phyloP scores from a whole-genome alignment of 2,329 filamentous ascomycete species.

The Fusarium redolens region DNA sequence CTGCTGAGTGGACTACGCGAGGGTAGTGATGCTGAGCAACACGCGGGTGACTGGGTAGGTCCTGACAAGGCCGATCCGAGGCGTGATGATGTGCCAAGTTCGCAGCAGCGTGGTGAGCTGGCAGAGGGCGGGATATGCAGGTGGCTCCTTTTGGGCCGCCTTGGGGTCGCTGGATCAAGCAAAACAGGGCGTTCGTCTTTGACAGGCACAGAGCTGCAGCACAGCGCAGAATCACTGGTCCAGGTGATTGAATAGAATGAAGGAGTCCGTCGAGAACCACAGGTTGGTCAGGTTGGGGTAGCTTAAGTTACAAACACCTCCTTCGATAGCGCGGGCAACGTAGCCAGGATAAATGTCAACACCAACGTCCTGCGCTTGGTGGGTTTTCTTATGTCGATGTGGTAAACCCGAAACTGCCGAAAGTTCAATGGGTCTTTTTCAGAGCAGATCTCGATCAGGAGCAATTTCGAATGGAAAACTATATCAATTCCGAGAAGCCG shows the following conservation, averaged over 20 bases:
- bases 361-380: conserved; percentile 39
- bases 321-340: conserved; percentile 5
- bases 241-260: conserved; percentile 30
- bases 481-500: conserved; percentile 14
- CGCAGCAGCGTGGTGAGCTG: conserved; percentile 47
- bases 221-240: conserved; percentile 39
- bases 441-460: conserved; percentile 2
- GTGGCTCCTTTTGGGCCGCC: conserved; percentile 49
- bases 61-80: conserved; percentile 43
- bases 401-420: conserved; percentile 11
- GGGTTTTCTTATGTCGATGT: conserved; percentile 11
- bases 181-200: conserved; percentile 39
- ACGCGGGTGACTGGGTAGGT: conserved; percentile 36
- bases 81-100: conserved; percentile 45
- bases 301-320: conserved; percentile 24
- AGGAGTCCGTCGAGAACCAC: conserved; percentile 27
- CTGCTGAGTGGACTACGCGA: conserved; percentile 38
- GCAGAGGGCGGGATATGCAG: conserved; percentile 49
- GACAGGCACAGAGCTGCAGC: conserved; percentile 41
- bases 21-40: conserved; percentile 27
- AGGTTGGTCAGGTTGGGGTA: conserved; percentile 13
- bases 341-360: conserved; percentile 13
- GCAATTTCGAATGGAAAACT: conserved; percentile 17
- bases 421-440: not conserved
- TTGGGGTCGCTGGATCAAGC: conserved; percentile 41